Evolutionary conservation across 352 stramenopile genomes (phyloP).

Genomic region (Pythium chondricola): DNA sequence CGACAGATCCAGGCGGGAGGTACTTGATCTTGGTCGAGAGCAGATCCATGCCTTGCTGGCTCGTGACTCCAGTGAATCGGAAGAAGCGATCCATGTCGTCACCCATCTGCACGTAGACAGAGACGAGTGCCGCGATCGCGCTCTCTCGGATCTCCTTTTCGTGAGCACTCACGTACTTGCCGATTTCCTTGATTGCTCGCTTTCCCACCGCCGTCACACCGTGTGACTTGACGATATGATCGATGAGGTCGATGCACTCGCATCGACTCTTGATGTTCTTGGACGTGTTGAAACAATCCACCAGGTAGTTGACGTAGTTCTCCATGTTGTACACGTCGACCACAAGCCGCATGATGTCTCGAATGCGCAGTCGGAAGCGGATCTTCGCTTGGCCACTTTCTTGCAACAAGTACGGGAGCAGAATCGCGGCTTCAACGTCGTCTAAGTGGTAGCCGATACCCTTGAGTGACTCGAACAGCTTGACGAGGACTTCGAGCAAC

Average conservation of each 20-base stretch:
- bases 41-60: slow-evolving; percentile 78
- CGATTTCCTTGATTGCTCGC: slow-evolving; percentile 72
- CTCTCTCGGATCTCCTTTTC: slow-evolving; percentile 84
- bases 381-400: slow-evolving; percentile 82
- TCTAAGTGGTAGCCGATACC: slow-evolving; percentile 53
- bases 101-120: slow-evolving; percentile 64
- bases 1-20: slow-evolving; percentile 38
- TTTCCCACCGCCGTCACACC: slow-evolving; percentile 64
- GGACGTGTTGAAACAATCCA: slow-evolving; percentile 77
- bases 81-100: slow-evolving; percentile 76
- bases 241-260: slow-evolving; percentile 78
- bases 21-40: slow-evolving; percentile 72
- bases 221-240: slow-evolving; percentile 62
- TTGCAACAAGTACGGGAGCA: slow-evolving; percentile 78
- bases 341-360: slow-evolving; percentile 80
- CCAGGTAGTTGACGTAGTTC: slow-evolving; percentile 65
- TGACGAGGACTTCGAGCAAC: slow-evolving; percentile 73
- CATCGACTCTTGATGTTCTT: slow-evolving; percentile 86
- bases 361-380: slow-evolving; percentile 76
- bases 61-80: slow-evolving; percentile 59
- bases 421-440: slow-evolving; percentile 76
- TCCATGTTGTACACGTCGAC: slow-evolving; percentile 74
- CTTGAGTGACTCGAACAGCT: slow-evolving; percentile 80
- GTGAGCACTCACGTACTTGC: slow-evolving; percentile 66
- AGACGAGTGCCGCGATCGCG: slow-evolving; percentile 59